Conservation (phyloP, 345 rosid species). For the Acer yangbiense region DNA sequence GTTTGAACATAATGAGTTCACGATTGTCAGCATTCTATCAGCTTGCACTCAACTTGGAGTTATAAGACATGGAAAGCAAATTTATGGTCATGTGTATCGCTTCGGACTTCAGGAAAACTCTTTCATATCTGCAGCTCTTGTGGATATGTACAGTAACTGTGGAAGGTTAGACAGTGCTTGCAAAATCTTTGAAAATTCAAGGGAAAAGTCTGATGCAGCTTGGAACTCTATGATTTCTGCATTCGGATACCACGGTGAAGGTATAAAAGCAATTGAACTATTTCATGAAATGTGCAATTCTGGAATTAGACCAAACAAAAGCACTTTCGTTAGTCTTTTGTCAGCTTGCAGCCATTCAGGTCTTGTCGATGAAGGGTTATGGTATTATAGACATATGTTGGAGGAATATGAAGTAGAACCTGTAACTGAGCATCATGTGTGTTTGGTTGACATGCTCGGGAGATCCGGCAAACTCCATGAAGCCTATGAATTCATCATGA, state of each 20-base stretch:
- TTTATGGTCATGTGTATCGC: constrained; percentile 48
- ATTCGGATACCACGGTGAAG: constrained; percentile 49
- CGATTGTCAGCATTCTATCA: constrained; percentile 54
- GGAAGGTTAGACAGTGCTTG: constrained; percentile 46
- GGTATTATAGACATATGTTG: constrained; percentile 47
- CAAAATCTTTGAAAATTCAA: constrained; percentile 40
- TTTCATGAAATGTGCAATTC: constrained; percentile 42
- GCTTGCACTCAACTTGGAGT: constrained; percentile 56
- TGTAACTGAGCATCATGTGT: constrained; percentile 46
- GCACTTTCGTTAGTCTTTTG: constrained; percentile 51
- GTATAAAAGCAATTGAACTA: constrained; percentile 47
- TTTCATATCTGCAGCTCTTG: constrained; percentile 50
- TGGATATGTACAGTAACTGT: constrained; percentile 59
- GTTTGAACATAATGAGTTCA: constrained; percentile 59
- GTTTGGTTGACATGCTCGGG: constrained; percentile 61
- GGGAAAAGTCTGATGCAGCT: constrained; percentile 33
- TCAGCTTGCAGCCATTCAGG: constrained; percentile 66
- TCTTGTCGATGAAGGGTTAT: constrained; percentile 43
- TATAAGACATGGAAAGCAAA: constrained; percentile 49
- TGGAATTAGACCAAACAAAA: constrained; percentile 42
- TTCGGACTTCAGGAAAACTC: constrained; percentile 42
- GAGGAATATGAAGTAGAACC: constrained; percentile 42
- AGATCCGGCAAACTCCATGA: constrained; percentile 52
- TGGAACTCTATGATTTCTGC: constrained; percentile 65
- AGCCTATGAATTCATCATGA: constrained; percentile 50